Base-by-base conservation (phyloP, 371 early-diverging fungal species). In the Apophysomyces elegans region DNA sequence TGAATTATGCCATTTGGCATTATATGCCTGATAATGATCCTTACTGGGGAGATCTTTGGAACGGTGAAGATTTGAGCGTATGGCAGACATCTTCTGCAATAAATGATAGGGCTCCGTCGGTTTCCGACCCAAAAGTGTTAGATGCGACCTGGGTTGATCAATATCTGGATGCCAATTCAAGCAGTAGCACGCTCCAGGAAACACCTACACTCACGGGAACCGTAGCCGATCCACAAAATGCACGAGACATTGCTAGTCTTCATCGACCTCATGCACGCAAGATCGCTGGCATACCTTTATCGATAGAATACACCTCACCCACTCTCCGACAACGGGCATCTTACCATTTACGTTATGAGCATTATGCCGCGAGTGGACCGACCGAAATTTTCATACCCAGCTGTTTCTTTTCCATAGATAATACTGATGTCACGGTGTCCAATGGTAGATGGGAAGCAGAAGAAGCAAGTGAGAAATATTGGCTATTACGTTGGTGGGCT, bases 21-120 rank as follows among this genome's bases (percentile, higher is more conserved):
- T 91, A 91, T 69, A 77, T 81, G 58, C 77, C 89, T 4, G 85
- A 85, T 59, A 92, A 90, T 58, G 66, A 68, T 46, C 64, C 81
- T 63, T 68, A 67, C 58, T 84, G 87, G 82, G 92, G 91, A 3
- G 92, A 92, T 68, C 68, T 58, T 18, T 92, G 92, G 92, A 89
- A 90, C 59, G 90, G 90, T 3, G 92, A 92, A 57, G 91, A 92
- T 69, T 68, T 92, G 21, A 80, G 79, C 61, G 65, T 85, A 1
- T 83, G 78, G 76, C 81, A 83, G 43, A 32, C 37, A 13, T 43
- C 1, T 21, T n/a, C 35, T 4, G 36, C 59, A n/a, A 21, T 13
- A 37, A 14, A 45, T 16, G 8, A 32, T 38, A n/a, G 56, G 37
- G 60, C 39, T 36, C 18, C n/a, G 14, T n/a, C 35, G 37, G 16